phyloP scores from a whole-genome alignment of 2,329 filamentous ascomycete genomes.

The Pseudopithomyces maydicus region DNA sequence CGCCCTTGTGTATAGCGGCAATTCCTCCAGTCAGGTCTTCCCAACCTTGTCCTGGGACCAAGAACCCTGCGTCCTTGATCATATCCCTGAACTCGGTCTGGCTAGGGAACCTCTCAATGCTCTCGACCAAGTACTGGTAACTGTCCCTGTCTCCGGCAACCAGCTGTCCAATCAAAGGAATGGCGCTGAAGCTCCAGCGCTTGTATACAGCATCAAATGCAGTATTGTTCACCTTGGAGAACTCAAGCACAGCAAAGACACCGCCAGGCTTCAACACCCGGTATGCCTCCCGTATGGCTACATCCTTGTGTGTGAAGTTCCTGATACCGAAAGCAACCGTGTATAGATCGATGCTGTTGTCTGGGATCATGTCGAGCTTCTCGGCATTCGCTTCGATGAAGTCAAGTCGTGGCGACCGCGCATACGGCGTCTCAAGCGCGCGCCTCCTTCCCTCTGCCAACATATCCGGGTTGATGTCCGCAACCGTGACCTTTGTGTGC shows the following conservation, averaged over 20 bases:
- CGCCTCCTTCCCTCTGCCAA: slow-evolving; percentile 84
- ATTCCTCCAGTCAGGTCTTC: slow-evolving; percentile 92
- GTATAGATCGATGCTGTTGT: slow-evolving; percentile 85
- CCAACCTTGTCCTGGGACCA: slow-evolving; percentile 73
- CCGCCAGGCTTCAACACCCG: slow-evolving; percentile 92
- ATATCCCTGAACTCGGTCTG: slow-evolving; percentile 84
- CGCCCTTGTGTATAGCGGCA: slow-evolving; percentile 93
- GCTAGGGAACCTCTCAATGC: slow-evolving; percentile 89
- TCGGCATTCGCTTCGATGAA: slow-evolving; percentile 95
- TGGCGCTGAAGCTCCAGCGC: slow-evolving; percentile 92
- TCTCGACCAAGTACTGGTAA: slow-evolving; percentile 98
- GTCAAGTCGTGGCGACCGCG: slow-evolving; percentile 57
- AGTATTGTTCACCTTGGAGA: slow-evolving; percentile 80
- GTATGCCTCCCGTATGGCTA: slow-evolving; percentile 80
- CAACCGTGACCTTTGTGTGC: slow-evolving; percentile 83
- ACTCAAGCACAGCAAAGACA: slow-evolving; percentile 95
- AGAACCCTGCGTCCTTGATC: slow-evolving; percentile 84
- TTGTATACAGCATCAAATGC: slow-evolving; percentile 88
- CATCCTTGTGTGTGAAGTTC: slow-evolving; percentile 92
- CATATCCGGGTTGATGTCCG: slow-evolving; percentile 97
- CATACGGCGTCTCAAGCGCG: slow-evolving; percentile 66
- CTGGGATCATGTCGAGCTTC: slow-evolving; percentile 67
- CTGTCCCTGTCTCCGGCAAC: slow-evolving; percentile 93
- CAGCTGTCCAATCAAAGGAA: slow-evolving; percentile 92
- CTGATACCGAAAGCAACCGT: slow-evolving; percentile 97